Evolutionary conservation across 2,329 filamentous ascomycete species (phyloP).

Genomic region (Huntiella bhutanensis): DNA sequence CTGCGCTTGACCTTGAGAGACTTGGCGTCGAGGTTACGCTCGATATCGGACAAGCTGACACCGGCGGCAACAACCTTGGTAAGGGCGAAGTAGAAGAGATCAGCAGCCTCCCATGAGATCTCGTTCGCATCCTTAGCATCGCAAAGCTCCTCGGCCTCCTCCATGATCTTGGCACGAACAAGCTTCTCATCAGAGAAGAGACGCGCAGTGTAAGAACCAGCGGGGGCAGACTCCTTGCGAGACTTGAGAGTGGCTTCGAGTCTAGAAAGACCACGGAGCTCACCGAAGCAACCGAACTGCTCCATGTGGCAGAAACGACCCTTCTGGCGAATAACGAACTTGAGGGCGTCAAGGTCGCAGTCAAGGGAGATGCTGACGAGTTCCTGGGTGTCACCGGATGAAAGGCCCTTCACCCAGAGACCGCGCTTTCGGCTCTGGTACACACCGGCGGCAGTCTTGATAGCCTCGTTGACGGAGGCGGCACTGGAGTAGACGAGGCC

Average conservation of each 20-base stretch:
- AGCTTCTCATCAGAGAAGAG: constrained; percentile 85
- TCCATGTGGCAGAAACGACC: constrained; percentile 89
- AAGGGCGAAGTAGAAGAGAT: constrained; percentile 88
- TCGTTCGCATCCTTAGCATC: constrained; percentile 67
- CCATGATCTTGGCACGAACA: constrained; percentile 88
- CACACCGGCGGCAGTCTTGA: constrained; percentile 61
- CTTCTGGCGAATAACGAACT: constrained; percentile 77
- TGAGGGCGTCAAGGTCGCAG: constrained; percentile 83
- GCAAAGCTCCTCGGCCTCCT: constrained; percentile 90
- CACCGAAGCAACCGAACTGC: constrained; percentile 81
- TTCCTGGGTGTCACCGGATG: constrained; percentile 84
- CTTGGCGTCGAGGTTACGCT: constrained; percentile 84
- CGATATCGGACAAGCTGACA: constrained; percentile 73
- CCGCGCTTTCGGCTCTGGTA: constrained; percentile 94
- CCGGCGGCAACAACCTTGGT: constrained; percentile 75
- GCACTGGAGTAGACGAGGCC: constrained; percentile 89
- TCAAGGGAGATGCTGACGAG: constrained; percentile 70
- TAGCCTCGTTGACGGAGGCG: constrained; percentile 71
- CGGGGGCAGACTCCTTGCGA: constrained; percentile 65
- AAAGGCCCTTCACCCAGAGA: constrained; percentile 91
- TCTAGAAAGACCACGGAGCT: constrained; percentile 60
- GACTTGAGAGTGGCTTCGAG: constrained; percentile 74
- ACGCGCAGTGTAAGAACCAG: constrained; percentile 81
- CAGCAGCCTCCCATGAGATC: constrained; percentile 83
- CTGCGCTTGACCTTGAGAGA: constrained; percentile 86